Base-by-base conservation (phyloP, 164 flowering plant species). In the Euptelea pleiosperma region DNA sequence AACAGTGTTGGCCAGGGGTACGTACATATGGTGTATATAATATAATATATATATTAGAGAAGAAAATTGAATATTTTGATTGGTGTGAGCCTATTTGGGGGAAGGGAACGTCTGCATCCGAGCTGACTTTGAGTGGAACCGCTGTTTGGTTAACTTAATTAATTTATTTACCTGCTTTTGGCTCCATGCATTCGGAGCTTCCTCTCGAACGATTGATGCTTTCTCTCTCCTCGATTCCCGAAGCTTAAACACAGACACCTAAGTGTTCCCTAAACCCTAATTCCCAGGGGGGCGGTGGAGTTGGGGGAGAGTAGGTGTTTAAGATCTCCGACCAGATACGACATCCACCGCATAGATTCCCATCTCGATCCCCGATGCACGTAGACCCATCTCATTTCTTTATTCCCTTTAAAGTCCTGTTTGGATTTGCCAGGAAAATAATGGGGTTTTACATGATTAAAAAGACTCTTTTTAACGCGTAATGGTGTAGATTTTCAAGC, bases 121-220 rank as follows among this genome's bases (percentile, higher is more conserved):
- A 58, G 52, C 52, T 47, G 62, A 58, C 62, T 35, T 46, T 24
- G 42, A 22, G 31, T 49, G 15, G 41, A 58, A 33, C 36, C 28
- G 41, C 42, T 43, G 51, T 46, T 33, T 30, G 31, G 43, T 42
- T 15, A 57, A 55, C 44, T 18, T 43, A n/a, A 18, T 56, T 25
- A 56, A 16, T 44, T 57, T 15, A 46, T 29, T 22, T 11, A 47
- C 24, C 68, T 36, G 51, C 60, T 62, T 75, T 73, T 76, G 80
- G 80, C 71, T 68, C 6, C 70, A 46, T 58, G 66, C 58, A 58
- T 70, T 67, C 61, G 77, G 75, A 70, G 4, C 60, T 51, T 67
- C 64, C 47, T 61, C 52, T 53, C 34, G 28, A 16, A 55, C 16
- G 18, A 45, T 26, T 31, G 72, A 76, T 76, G 58, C 77, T 64